Conservation (phyloP, 2,329 filamentous ascomycete genomes). For the Fusarium goolgardi region DNA sequence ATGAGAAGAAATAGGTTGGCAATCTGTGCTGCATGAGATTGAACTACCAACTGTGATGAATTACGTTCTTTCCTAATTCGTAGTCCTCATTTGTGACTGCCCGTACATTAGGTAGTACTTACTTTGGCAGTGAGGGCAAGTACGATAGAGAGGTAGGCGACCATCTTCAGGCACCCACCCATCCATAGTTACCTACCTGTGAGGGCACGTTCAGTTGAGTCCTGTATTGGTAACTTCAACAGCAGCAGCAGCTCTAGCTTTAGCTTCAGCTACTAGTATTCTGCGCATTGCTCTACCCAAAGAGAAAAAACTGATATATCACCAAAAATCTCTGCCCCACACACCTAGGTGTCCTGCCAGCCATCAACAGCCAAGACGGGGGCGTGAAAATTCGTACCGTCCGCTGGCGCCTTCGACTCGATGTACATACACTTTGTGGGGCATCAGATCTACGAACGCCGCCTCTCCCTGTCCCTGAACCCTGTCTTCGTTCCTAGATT, state of each 20-base stretch:
- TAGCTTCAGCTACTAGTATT: conserved; percentile 1
- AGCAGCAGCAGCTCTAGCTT: conserved; percentile 2
- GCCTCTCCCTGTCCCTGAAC: conserved; percentile 12
- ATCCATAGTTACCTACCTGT: background rate
- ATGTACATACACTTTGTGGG: conserved; percentile 1
- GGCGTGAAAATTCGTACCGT: conserved; percentile 7
- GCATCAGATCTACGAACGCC: conserved; percentile 23
- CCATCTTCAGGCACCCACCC: background rate
- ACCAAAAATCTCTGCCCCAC: conserved; percentile 13
- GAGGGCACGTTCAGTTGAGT: background rate
- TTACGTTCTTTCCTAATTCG: conserved; percentile 8
- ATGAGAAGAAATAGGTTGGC: background rate
- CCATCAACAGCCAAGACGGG: conserved; percentile 10
- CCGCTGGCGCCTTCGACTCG: background rate
- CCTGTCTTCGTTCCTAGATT: conserved; percentile 34
- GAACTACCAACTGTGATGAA: conserved; percentile 4
- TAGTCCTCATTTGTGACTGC: background rate
- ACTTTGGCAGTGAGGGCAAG: background rate
- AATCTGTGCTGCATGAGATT: background rate
- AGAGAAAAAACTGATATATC: conserved; percentile 28
- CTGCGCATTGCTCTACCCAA: background rate
- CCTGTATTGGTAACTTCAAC: background rate
- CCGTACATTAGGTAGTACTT: no score
- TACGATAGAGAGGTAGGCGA: background rate
- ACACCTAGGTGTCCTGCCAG: conserved; percentile 37